Base-by-base conservation (phyloP, 2,329 filamentous ascomycete species). In the Westerdykella aurantiaca region DNA sequence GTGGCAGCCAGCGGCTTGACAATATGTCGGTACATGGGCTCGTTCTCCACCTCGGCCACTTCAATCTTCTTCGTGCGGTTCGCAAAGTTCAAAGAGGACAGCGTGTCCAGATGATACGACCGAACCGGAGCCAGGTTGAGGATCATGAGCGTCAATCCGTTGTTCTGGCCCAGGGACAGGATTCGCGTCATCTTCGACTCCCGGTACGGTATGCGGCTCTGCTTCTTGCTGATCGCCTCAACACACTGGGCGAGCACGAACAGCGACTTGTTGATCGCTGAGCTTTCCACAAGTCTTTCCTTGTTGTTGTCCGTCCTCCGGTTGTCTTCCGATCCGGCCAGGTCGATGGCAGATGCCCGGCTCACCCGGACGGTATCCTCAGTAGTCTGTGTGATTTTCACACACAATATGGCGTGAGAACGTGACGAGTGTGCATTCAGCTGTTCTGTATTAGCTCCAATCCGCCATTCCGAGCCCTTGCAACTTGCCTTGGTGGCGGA, bases 161-260 rank as follows among this genome's bases (percentile, higher is more conserved):
- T 88, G 70, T 97, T 96, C 70, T 96, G 91, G 2, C 91, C 91
- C 7, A 97, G 71, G 0, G 86, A 91, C 21, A 97, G 70, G 43
- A 97, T 96, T 38, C 91, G 80, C 1, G 93, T 97, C 91, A 97
- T 96, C 73, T 97, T 96, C 42, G 86, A 93, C 64, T 96, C 91
- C 44, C 91, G 79, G 66, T 95, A 97, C 0, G 93, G 91, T 58
- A 97, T 91, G 29, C 91, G 81, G 56, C 69, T 66, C 47, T 82
- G 79, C 58, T 83, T 83, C 63, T 80, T 81, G 59, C 85, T 86
- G 62, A 97, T 97, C 44, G 91, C 91, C 63, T 97, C 91, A 42
- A 97, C 91, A 58, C 91, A 97, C 65, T 95, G 89, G 35, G 88
- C 91, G 39, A 97, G 72, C 14, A 96, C 90, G 59, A 97, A 97